A percentile compares a stretch with the other conserved stretches of the same genome.
These are phyloP conservation scores for Musa beccarii DNA, from an alignment of 176 grass and related monocot genomes.

Conservation along the genomic window DNA sequence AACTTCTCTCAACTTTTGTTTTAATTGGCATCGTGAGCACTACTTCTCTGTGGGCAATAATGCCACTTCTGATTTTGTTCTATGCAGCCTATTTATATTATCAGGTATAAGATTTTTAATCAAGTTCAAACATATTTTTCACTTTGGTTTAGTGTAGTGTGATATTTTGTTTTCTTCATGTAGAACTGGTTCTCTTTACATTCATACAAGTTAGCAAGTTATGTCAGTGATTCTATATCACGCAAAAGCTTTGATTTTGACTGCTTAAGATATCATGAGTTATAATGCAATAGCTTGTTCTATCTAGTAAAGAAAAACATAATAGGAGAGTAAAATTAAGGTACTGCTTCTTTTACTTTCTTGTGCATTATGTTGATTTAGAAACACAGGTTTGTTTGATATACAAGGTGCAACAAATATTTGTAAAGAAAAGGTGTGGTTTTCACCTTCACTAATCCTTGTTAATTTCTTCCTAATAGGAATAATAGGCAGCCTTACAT, in stretches of 20 bases:
- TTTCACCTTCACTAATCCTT: too few relatives aligned
- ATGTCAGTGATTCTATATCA: neutral
- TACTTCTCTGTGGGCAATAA: slow-evolving; percentile 92
- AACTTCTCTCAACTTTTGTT: slow-evolving; percentile 90
- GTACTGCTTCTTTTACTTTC: neutral
- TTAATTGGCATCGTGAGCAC: slow-evolving; percentile 95
- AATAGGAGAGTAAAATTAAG: too few relatives aligned
- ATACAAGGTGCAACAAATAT: neutral
- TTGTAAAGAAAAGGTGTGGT: too few relatives aligned
- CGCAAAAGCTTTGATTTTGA: neutral
- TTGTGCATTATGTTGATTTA: neutral
- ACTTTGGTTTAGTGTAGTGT: too few relatives aligned
- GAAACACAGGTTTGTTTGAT: neutral
- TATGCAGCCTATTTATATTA: slow-evolving; percentile 93
- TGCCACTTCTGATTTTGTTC: slow-evolving; percentile 95
- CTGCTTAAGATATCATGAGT: too few relatives aligned
- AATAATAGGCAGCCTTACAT: too few relatives aligned
- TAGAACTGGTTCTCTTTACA: too few relatives aligned
- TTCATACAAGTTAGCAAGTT: neutral
- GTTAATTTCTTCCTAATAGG: too few relatives aligned
- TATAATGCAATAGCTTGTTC: too few relatives aligned
- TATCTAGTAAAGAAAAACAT: too few relatives aligned
- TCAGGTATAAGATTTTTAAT: slow-evolving; percentile 56
- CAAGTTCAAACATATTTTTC: too few relatives aligned
- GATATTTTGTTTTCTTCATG: too few relatives aligned